Conservation (phyloP, 176 grass and related monocot genomes). For the Rhynchospora breviuscula region DNA sequence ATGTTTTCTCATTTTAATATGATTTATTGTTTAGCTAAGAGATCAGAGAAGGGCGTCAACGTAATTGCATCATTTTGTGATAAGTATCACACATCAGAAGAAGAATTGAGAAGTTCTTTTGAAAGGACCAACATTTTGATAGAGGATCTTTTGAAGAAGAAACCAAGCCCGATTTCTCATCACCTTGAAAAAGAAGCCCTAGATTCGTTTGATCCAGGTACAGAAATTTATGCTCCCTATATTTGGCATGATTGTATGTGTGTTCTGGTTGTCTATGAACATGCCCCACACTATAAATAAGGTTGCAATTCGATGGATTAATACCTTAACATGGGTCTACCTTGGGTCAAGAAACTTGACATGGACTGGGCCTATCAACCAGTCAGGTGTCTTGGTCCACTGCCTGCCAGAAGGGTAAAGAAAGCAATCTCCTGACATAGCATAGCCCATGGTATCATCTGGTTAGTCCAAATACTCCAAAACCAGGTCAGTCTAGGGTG, state of each 20-base stretch:
- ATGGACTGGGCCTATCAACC: background rate
- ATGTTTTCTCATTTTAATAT: conserved; percentile 9
- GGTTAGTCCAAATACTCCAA: background rate
- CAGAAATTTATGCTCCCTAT: background rate
- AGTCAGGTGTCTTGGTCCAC: background rate
- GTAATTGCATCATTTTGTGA: conserved; percentile 79
- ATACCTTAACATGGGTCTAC: background rate
- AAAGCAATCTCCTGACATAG: background rate
- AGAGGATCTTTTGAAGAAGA: conserved; percentile 73
- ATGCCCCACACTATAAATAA: conserved; percentile 3
- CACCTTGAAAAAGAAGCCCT: conserved; percentile 45
- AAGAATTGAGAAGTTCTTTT: conserved; percentile 69
- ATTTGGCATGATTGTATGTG: background rate
- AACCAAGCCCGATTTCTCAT: conserved; percentile 42
- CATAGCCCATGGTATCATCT: background rate
- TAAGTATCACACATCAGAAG: conserved; percentile 81
- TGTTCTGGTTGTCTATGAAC: background rate
- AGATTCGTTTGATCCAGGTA: conserved; percentile 73
- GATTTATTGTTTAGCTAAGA: conserved; percentile 61
- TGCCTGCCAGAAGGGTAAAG: background rate
- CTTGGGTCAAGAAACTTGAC: conserved; percentile 1
- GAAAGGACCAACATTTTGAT: conserved; percentile 74
- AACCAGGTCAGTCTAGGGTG: background rate
- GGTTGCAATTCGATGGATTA: background rate
- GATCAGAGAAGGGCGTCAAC: conserved; percentile 70